Percentiles rank a stretch among this genome's conserved stretches.
Evolutionary conservation across 2,329 filamentous ascomycete species (phyloP).

Genomic region (Dothiorella sarmentorum): DNA sequence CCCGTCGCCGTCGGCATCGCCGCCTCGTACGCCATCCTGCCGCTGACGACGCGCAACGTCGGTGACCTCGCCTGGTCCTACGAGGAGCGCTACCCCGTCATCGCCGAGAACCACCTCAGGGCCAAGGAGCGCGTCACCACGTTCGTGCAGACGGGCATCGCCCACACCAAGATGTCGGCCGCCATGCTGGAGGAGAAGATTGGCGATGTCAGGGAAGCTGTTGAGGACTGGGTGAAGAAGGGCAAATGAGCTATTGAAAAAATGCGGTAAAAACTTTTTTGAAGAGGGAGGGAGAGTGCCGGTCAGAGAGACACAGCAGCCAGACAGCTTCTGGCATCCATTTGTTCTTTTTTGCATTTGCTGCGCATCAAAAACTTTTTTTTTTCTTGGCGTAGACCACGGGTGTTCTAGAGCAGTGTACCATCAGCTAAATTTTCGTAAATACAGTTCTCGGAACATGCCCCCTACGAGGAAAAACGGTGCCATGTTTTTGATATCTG

Average conservation of each 20-base stretch:
- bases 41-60: constrained; percentile 86
- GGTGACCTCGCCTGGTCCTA: constrained; percentile 85
- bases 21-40: constrained; percentile 80
- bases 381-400: neutral
- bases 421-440: constrained; percentile 13
- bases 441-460: constrained; percentile 14
- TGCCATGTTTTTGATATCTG: too few species aligned
- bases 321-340: neutral
- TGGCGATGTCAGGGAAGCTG: constrained; percentile 65
- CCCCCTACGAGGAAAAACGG: neutral
- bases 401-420: constrained; percentile 16
- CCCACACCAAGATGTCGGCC: constrained; percentile 68
- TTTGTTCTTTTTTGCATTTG: constrained; percentile 7
- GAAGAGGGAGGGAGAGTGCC: neutral
- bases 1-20: constrained; percentile 78
- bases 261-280: neutral
- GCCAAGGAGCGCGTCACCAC: constrained; percentile 66
- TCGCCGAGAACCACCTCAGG: constrained; percentile 77
- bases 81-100: constrained; percentile 79
- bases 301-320: neutral
- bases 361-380: constrained; percentile 2
- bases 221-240: constrained; percentile 90
- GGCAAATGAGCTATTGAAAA: constrained; percentile 62
- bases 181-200: constrained; percentile 79
- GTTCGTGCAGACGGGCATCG: constrained; percentile 69